These are phyloP conservation scores for Coniosporium apollinis DNA, from an alignment of 495 filamentous ascomycete species.

Conservation along the genomic window DNA sequence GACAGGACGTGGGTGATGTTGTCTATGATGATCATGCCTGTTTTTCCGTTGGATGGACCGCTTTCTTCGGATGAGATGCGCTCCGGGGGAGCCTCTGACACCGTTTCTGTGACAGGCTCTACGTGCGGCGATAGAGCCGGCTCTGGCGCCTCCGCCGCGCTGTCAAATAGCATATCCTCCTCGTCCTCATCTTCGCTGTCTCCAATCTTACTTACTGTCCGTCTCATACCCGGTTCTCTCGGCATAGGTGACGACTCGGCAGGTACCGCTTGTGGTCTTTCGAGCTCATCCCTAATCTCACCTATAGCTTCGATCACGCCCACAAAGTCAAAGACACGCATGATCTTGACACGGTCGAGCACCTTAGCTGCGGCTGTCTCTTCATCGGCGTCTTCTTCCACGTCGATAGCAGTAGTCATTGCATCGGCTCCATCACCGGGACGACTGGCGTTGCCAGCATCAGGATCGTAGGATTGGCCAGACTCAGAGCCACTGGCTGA, in stretches of 20 bases:
- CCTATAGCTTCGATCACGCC: constrained; percentile 38
- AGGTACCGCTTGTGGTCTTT: neutral
- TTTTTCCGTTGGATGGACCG: constrained; percentile 2
- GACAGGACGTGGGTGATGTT: constrained; percentile 29
- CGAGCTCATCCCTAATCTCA: constrained; percentile 24
- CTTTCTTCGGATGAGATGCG: too few species aligned
- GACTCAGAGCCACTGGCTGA: too few species aligned
- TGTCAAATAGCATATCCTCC: constrained; percentile 14
- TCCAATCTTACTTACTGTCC: constrained; percentile 8
- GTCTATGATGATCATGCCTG: constrained; percentile 19
- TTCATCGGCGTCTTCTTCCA: constrained; percentile 1
- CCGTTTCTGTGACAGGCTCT: constrained; percentile 1
- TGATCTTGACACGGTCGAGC: constrained; percentile 35
- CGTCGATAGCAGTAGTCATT: neutral
- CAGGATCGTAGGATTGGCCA: neutral
- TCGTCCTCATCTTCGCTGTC: constrained; percentile 23
- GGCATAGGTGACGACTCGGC: neutral
- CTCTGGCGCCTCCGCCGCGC: neutral
- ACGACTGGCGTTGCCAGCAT: neutral
- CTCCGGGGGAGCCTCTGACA: constrained; percentile 3
- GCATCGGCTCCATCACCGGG: neutral
- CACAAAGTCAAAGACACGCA: constrained; percentile 41
- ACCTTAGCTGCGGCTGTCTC: constrained; percentile 17
- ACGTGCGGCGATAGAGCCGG: neutral
- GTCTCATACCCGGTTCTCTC: neutral